A percentile compares a stretch with the other conserved stretches of the same genome.
Evolutionary conservation across 495 filamentous ascomycete species (phyloP).

Genomic region (Aspergillus heteromorphus): DNA sequence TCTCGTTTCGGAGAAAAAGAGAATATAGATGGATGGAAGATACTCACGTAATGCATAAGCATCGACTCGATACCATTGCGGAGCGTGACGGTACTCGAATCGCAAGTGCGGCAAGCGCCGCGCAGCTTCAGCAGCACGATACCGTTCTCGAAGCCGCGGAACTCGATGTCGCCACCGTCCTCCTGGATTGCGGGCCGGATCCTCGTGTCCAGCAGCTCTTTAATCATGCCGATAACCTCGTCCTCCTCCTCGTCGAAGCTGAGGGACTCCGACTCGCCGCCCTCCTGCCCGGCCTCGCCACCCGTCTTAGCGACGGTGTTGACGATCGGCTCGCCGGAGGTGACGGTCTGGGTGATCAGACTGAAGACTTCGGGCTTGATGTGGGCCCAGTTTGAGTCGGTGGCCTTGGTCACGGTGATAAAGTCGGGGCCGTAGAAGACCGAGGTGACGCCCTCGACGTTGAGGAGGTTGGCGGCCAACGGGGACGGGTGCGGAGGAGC

Average conservation of each 20-base stretch:
- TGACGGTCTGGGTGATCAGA: conserved; percentile 86
- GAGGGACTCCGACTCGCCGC: conserved; percentile 59
- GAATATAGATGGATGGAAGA: neutral
- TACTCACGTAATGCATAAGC: conserved; percentile 76
- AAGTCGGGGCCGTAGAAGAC: conserved; percentile 96
- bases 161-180: conserved; percentile 96
- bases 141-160: conserved; percentile 81
- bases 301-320: conserved; percentile 59
- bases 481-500: conserved; percentile 89
- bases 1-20: conserved; percentile 40
- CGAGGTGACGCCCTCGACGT: conserved; percentile 82
- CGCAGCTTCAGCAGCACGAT: conserved; percentile 80
- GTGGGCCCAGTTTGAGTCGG: conserved; percentile 85
- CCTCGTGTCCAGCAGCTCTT: conserved; percentile 93
- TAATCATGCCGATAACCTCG: conserved; percentile 96
- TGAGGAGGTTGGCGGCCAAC: conserved; percentile 80
- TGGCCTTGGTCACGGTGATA: conserved; percentile 90
- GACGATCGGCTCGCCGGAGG: conserved; percentile 75
- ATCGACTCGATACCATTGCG: conserved; percentile 97
- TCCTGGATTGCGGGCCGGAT: conserved; percentile 95
- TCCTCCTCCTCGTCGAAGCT: conserved; percentile 79
- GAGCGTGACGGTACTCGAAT: conserved; percentile 90
- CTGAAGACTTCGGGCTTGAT: conserved; percentile 94
- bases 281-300: conserved; percentile 46
- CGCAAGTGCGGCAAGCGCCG: conserved; percentile 91